Base-by-base conservation (phyloP, 1,139 yeast genomes). In the Geotrichum citri-aurantii region DNA sequence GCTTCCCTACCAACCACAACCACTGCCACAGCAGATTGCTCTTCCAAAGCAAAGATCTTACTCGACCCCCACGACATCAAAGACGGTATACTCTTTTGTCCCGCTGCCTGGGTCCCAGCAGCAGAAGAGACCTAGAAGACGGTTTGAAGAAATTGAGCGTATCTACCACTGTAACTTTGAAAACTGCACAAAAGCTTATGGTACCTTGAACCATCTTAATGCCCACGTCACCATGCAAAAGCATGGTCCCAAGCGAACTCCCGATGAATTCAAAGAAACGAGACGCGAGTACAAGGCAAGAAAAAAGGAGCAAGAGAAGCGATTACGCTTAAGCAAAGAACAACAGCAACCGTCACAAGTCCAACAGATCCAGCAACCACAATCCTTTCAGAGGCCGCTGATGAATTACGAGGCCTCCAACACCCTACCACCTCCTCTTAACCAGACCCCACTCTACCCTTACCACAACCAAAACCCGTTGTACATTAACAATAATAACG, bases 121-220 rank as follows among this genome's bases (percentile, higher is more conserved):
- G 63, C 70, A 70, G 57, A 79, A 77, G 63, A 74, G 92, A 49
- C 85, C 85, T 58, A 77, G 95, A 64, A 77, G 92, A 61, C 77
- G 85, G 52, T 85, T 84, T 65, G 83, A 84, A 65, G 92, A 87
- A 69, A 85, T 87, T 66, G 83, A 83, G 57, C 77, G 95, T 51
- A 74, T 84, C 50, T 87, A 85, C 71, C 76, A 74, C 53, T 87
- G 95, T 69, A 79, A 80, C 54, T 83, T 67, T 65, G 79, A 80
- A 11, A 82, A 81, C 1, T 87, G 95, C 67, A 74, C 79, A 49
- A 87, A 87, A 71, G 83, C 86, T 55, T 87, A 87, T 69, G 95
- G 95, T 1, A 84, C 90, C 24, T 74, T 87, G 55, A 87, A 87
- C 70, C 95, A 87, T 70, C 74, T 87, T 55, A 87, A 87, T 69